Evolutionary conservation across 2,329 filamentous ascomycete genomes (phyloP), one percentile per base, ranked within the genome.

Genomic region (Aureobasidium sp.): DNA sequence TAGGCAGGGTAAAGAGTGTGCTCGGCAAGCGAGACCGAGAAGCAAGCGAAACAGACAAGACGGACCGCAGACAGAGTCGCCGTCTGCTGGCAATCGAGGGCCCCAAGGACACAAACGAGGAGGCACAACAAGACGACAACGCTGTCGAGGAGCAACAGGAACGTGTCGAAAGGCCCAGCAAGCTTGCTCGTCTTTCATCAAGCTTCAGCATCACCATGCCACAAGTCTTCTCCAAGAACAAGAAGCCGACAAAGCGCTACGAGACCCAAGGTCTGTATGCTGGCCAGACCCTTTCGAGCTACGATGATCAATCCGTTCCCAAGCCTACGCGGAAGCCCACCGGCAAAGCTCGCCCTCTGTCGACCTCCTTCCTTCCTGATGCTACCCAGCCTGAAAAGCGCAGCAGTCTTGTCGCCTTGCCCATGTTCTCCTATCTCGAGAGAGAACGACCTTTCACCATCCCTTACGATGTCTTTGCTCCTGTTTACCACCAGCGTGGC

Each of bases 391-490:
- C 77, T 59, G 75, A 78, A 47, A 86, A 84, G 72, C 80, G 13
- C 78, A 95, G 65, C 90, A 90, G 3, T 10, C 63, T 69, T 60
- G 64, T 73, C 57, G 61, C 69, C 15, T 61, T 73, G 37, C 71
- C 71, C 10, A 73, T 73, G 70, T 74, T 71, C 51, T 60, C 61
- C 19, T 72, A 72, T 58, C 74, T 96, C 61, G 81, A 91, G 58
- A 78, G 82, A 62, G 87, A 74, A 27, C 71, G 72, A 27, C 86
- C 95, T 71, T 97, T 95, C 75, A 90, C 90, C 73, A 78, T 99
- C 31, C 94, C 94, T 0, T 96, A 85, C 69, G 88, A 96, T 70
- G 80, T 96, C 50, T 97, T 93, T 78, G 89, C 90, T 58, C 93
- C 93, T 2, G 81, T 95, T 21, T 88, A 90, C 3, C 67, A 65